Base-by-base conservation (phyloP, 495 filamentous ascomycete species). In the Penicillium dipodomyicola region DNA sequence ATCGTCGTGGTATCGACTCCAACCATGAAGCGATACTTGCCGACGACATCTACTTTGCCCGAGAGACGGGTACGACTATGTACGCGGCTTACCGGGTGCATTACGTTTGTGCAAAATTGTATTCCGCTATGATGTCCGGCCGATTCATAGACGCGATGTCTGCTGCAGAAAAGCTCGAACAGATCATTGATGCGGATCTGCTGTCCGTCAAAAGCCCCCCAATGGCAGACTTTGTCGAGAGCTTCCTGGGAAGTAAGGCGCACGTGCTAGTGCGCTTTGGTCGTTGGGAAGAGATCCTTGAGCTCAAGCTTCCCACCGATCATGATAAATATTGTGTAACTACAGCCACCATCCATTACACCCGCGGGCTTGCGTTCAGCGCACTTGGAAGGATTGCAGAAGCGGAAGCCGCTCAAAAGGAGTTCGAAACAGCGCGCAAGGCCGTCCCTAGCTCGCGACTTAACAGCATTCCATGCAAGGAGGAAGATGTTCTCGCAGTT, bases 41-140 rank as follows among this genome's bases (percentile, higher is more conserved):
- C 5, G 46, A 49, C 17, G 46, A 49, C n/a, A 20, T 49, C 25
- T 49, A 49, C 12, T 49, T 49, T 33, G 46, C 46, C 3, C 25
- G 17, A 10, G 46, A 33, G 27, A 30, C 46, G 7, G 46, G 15
- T 10, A 33, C 29, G 2, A 9, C 33, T 22, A 1, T 2, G 29
- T 49, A 49, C 9, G 33, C 46, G 6, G n/a, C 25, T 10, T 49
- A 49, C 29, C 25, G 46, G 27, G 46, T 49, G 17, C 46, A 49
- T 49, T 49, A 49, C 7, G 7, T 49, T 5, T 49, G 46, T 49
- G 46, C 46, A 4, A 49, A 49, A 35, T 30, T 49, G 29, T 49
- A 49, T 49, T 49, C 46, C 27, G 46, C 46, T 20, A 49, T 49
- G 46, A 49, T 49, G 46, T 22, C 29, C 15, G 46, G 46, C 29